These are phyloP conservation scores for Penicillium decumbens DNA, from an alignment of 2,329 filamentous ascomycete species.

Conservation along the genomic window DNA sequence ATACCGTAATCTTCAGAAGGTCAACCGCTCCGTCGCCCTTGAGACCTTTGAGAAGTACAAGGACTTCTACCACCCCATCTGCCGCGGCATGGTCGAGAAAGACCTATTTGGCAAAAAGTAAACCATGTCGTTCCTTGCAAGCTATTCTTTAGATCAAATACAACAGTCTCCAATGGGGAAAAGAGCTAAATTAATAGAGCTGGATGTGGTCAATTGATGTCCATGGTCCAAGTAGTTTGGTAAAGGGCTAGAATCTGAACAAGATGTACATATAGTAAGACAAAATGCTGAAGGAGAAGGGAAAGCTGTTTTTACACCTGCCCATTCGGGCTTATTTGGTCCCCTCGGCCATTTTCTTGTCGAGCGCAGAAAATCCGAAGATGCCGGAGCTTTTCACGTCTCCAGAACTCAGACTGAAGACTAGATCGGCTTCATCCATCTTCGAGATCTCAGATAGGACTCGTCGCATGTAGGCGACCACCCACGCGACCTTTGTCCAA, in stretches of 20 bases:
- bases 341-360: slow-evolving; percentile 39
- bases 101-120: slow-evolving; percentile 56
- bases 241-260: background rate
- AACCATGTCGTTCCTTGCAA: background rate
- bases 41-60: slow-evolving; percentile 80
- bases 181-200: background rate
- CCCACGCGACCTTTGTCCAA: slow-evolving; percentile 55
- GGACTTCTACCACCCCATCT: slow-evolving; percentile 95
- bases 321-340: slow-evolving; percentile 15
- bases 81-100: slow-evolving; percentile 78
- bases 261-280: background rate
- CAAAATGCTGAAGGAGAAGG: slow-evolving; percentile 1
- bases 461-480: slow-evolving; percentile 61
- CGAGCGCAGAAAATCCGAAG: slow-evolving; percentile 34
- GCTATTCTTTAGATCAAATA: background rate
- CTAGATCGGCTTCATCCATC: slow-evolving; percentile 52
- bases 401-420: slow-evolving; percentile 46
- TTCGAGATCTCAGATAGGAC: slow-evolving; percentile 53
- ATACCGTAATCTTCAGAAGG: slow-evolving; percentile 65
- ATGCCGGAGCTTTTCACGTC: slow-evolving; percentile 33
- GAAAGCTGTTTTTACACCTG: slow-evolving; percentile 1
- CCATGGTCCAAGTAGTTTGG: slow-evolving; percentile 8
- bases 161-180: background rate
- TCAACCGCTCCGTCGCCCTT: slow-evolving; percentile 69
- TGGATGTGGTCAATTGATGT: slow-evolving; percentile 12